Percentiles rank a stretch among this genome's conserved stretches.
phyloP scores from a whole-genome alignment of 2,329 filamentous ascomycete genomes.

The Alternaria gaisen region DNA sequence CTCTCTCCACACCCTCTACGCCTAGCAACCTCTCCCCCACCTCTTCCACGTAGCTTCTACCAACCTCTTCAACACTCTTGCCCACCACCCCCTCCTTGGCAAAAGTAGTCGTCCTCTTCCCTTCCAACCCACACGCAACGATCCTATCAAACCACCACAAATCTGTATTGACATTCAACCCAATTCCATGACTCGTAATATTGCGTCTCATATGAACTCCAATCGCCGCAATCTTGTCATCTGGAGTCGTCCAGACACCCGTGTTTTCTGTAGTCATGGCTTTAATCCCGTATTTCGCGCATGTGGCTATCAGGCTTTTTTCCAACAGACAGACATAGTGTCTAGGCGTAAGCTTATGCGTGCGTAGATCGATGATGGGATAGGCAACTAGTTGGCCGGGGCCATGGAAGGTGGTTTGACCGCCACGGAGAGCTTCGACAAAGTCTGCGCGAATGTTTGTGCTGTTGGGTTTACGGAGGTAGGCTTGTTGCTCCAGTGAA shows the following conservation, averaged over 20 bases:
- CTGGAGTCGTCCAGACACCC: slow-evolving; percentile 74
- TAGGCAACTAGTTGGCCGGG: slow-evolving; percentile 94
- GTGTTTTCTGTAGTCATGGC: slow-evolving; percentile 76
- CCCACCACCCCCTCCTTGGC: slow-evolving; percentile 59
- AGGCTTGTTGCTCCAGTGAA: slow-evolving; percentile 55
- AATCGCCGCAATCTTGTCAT: slow-evolving; percentile 82
- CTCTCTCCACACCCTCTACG: slow-evolving; percentile 32
- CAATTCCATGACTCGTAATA: slow-evolving; percentile 84
- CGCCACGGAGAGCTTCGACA: slow-evolving; percentile 78
- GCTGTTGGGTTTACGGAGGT: slow-evolving; percentile 37
- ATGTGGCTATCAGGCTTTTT: slow-evolving; percentile 73
- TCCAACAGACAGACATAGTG: slow-evolving; percentile 84
- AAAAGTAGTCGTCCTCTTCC: slow-evolving; percentile 80
- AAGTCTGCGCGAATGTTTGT: slow-evolving; percentile 65
- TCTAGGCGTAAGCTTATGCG: slow-evolving; percentile 72
- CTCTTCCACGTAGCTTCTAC: slow-evolving; percentile 52
- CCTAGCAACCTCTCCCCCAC: slow-evolving; percentile 43
- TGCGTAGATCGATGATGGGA: slow-evolving; percentile 83
- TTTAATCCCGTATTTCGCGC: slow-evolving; percentile 67
- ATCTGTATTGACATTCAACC: slow-evolving; percentile 77
- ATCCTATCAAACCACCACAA: slow-evolving; percentile 74
- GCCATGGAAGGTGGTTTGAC: slow-evolving; percentile 93
- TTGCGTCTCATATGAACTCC: slow-evolving; percentile 90
- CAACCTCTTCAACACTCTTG: slow-evolving; percentile 51
- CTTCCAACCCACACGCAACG: slow-evolving; percentile 87